Evolutionary conservation across 371 early-diverging fungal genomes (phyloP), one percentile per base, ranked within the genome.

Genomic region (Dipsacomyces acuminosporus): DNA sequence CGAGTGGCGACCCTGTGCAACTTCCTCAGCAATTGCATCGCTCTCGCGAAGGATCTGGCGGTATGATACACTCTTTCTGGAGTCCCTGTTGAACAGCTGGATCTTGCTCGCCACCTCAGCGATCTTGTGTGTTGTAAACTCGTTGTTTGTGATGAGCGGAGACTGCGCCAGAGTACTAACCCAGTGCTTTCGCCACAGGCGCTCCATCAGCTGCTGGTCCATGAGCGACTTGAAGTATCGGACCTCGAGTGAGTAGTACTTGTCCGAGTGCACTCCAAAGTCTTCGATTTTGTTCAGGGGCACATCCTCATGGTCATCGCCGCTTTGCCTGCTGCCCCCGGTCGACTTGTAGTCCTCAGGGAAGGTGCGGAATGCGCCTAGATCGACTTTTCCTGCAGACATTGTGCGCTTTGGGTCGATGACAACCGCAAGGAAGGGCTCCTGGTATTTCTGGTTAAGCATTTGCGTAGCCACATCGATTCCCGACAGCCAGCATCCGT

Each of bases 401-500:
- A 92, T 87, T 24, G 97, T 96, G 62, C 96, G 87, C 76, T 90
- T 93, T 15, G 98, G 98, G 75, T 98, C 98, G 69, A 96, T 90
- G 43, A 98, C 98, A 3, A 98, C 87, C 9, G 98, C 98, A 8
- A 94, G 80, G 59, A 84, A 98, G 4, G 98, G 98, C 48, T 98
- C 98, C 64, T 91, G 92, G 74, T 80, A 93, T 70, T 87, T 82
- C 65, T 98, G 97, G 73, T 96, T 94, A 35, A 90, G 73, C 85
- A 85, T 89, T 71, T 98, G 97, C 13, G 98, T 98, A 48, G 81
- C 80, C 21, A 96, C 96, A 66, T 98, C 98, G 65, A 98, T 96
- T 21, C 98, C 97, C 7, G 96, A 96, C 48, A 98, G 80, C 98
- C 98, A 98, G 75, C 97, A 96, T 2, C 97, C 96, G 64, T 96